A percentile compares a stretch with the other conserved stretches of the same genome.
These are phyloP conservation scores for Pistacia vera DNA, from an alignment of 345 rosid species.

Conservation along the genomic window DNA sequence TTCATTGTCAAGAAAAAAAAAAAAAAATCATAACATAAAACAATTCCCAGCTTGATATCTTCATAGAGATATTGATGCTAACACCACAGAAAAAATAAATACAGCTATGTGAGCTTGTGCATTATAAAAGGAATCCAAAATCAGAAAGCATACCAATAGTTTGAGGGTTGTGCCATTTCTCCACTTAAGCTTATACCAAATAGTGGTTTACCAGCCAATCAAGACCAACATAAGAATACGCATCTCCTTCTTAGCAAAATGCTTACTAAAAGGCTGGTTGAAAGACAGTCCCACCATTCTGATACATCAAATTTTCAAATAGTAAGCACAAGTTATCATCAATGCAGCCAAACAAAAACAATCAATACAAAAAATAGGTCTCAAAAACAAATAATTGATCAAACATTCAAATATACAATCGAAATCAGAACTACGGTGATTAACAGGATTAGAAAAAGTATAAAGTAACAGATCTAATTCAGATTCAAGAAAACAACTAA, in stretches of 20 bases:
- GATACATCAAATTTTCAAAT: neutral
- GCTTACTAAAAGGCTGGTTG: constrained; percentile 40
- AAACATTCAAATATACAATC: neutral
- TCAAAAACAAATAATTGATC: neutral
- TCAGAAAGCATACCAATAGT: constrained; percentile 36
- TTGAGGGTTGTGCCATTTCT: constrained; percentile 45
- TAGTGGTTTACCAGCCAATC: constrained; percentile 52
- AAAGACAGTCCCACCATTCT: constrained; percentile 46
- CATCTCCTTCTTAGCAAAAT: constrained; percentile 44
- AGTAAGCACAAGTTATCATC: neutral
- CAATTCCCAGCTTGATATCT: neutral
- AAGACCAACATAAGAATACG: constrained; percentile 39
- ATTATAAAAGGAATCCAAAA: neutral
- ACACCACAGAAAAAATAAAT: neutral
- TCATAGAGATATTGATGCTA: neutral
- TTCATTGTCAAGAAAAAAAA: neutral
- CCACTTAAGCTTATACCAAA: constrained; percentile 49
- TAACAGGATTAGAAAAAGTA: neutral
- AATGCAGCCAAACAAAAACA: neutral
- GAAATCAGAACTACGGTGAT: neutral
- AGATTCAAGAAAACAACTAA: neutral
- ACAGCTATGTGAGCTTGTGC: neutral
- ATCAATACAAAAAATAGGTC: neutral
- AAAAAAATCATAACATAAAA: neutral
- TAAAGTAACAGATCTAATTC: neutral